These are phyloP conservation scores for Clathrus columnatus DNA, from an alignment of 768 basidiomycete species.

Conservation along the genomic window DNA sequence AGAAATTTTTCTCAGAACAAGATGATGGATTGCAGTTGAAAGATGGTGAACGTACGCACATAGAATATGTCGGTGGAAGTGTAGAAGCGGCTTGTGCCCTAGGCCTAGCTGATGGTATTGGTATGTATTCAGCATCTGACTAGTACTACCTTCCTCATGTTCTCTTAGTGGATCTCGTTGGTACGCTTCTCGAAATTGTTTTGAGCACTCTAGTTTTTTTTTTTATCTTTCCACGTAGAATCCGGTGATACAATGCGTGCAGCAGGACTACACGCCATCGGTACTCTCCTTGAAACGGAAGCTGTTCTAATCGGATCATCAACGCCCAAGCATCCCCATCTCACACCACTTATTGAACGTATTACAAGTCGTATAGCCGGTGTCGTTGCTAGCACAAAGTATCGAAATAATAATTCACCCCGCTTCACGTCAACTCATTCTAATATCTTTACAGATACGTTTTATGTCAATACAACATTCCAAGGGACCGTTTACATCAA, in stretches of 20 bases:
- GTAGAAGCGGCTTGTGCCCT: conserved; percentile 97
- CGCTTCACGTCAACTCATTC: not conserved
- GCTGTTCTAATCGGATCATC: conserved; percentile 88
- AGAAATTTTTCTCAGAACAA: conserved; percentile 61
- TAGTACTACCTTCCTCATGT: not conserved
- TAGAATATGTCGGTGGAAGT: conserved; percentile 95
- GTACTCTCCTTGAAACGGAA: conserved; percentile 77
- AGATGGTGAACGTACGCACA: conserved; percentile 58
- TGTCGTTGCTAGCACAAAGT: conserved; percentile 74
- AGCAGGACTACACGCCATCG: conserved; percentile 89
- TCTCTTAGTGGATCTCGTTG: conserved; percentile 84
- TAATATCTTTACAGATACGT: conserved; percentile 41
- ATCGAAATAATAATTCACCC: conserved; percentile 4
- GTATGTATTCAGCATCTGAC: too few relatives aligned
- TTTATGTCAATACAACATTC: conserved; percentile 86
- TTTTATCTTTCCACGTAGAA: conserved; percentile 39
- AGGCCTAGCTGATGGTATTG: conserved; percentile 94
- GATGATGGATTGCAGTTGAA: conserved; percentile 44
- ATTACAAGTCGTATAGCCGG: conserved; percentile 87
- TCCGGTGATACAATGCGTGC: conserved; percentile 99
- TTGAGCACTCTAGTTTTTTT: not conserved
- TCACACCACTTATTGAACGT: conserved; percentile 59
- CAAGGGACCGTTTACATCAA: conserved; percentile 47
- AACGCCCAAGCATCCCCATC: conserved; percentile 50
- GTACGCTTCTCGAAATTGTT: conserved; percentile 36